Base-by-base conservation (phyloP, 345 rosid genomes). In the Lumnitzera racemosa region DNA sequence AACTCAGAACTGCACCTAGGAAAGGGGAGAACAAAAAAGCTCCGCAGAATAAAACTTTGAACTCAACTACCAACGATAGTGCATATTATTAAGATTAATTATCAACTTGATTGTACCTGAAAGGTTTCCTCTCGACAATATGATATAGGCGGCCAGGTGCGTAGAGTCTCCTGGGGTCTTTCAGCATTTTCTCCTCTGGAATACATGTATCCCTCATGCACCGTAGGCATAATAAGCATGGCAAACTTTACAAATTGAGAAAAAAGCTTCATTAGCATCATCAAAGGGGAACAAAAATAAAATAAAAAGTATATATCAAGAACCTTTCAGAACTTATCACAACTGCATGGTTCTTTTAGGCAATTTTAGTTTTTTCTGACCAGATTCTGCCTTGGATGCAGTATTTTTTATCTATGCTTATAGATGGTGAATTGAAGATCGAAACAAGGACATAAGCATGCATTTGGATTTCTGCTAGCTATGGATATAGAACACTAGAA, bases 81-180 rank as follows among this genome's bases (percentile, higher is more conserved):
- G 49, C 36, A 31, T 2, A 23, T 23, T 52, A 24, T 43, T 20
- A 23, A 15, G 27, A 49, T 20, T 6, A 49, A 52, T 16, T 12
- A 0, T 49, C 55, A 55, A 10, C 46, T 24, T 57, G 59, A n/a
- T 24, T 58, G 27, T 80, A 94, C 97, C 92, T 88, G 84, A 70
- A 84, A 57, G 77, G 95, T 75, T 80, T 94, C 71, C 99, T 71
- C 64, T 94, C 95, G 5, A 94, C 99, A 49, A 94, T 90, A 73
- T 94, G 99, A 71, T 94, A 94, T 72, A 94, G 85, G 58, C 97
- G 95, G 66, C 99, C 97, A 20, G 97, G 99, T 66, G 99, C 97
- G 66, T 94, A 90, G 15, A 94, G 78, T 69, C 99, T 80, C 71
- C 99, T 90, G 10, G 97, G 97, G 71, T 94, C 97, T 77, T 80